phyloP scores from a whole-genome alignment of 805 yeast species.

The Saturnispora mendoncae region DNA sequence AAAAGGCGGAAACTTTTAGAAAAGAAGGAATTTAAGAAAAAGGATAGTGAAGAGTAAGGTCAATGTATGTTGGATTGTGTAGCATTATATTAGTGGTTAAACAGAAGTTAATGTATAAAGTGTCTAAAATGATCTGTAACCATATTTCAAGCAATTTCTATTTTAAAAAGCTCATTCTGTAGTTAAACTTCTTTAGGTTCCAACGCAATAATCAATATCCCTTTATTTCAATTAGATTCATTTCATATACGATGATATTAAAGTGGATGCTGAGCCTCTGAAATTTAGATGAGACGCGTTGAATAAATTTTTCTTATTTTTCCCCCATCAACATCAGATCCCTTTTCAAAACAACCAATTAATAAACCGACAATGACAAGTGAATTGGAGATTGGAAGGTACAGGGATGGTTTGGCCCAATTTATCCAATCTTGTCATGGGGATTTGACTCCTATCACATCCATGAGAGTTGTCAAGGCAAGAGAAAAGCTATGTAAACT shows the following conservation, averaged over 20 bases:
- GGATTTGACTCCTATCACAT: conserved; percentile 32
- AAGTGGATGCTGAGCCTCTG: background rate
- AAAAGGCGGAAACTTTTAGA: too few relatives aligned
- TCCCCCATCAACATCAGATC: too few relatives aligned
- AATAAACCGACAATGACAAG: conserved; percentile 7
- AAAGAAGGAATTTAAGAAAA: conserved; percentile 28
- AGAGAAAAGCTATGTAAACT: conserved; percentile 77
- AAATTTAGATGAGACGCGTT: conserved; percentile 1
- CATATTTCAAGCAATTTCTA: too few relatives aligned
- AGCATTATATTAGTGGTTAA: too few relatives aligned
- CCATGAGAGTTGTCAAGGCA: conserved; percentile 69
- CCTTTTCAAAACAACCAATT: background rate
- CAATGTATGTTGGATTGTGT: too few relatives aligned
- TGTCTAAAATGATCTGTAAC: too few relatives aligned
- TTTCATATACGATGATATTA: too few relatives aligned
- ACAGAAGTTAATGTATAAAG: too few relatives aligned
- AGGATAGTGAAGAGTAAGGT: background rate
- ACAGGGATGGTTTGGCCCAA: conserved; percentile 34
- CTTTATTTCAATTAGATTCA: too few relatives aligned
- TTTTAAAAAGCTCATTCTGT: too few relatives aligned
- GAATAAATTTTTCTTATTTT: background rate
- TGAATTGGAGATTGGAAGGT: conserved; percentile 6
- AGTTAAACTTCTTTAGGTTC: too few relatives aligned
- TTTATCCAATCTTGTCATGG: conserved; percentile 45
- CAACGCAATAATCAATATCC: too few relatives aligned